phyloP scores from a whole-genome alignment of 495 filamentous ascomycete species.

The Delitschia confertaspora region DNA sequence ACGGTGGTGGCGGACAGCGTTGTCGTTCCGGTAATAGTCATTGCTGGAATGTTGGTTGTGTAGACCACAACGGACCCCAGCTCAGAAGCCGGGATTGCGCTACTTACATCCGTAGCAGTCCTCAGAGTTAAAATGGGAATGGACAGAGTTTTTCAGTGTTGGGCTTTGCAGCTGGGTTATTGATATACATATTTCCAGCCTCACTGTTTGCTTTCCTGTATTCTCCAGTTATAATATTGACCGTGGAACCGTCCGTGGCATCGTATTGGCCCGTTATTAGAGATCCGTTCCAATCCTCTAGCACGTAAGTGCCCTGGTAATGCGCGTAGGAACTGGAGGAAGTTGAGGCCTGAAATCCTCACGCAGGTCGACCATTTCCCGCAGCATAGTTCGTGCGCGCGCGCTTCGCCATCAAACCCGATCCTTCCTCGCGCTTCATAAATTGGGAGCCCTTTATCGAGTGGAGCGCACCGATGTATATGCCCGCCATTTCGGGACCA shows the following conservation, averaged over 20 bases:
- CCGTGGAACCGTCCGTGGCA: constrained; percentile 24
- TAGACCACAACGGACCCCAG: constrained; percentile 18
- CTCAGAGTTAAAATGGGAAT: constrained; percentile 37
- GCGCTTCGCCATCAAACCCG: too few species aligned
- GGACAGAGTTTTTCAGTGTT: constrained; percentile 35
- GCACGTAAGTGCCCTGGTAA: too few species aligned
- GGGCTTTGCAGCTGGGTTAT: constrained; percentile 29
- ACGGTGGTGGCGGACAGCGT: constrained; percentile 7
- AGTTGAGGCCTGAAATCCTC: too few species aligned
- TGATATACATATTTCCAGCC: constrained; percentile 35
- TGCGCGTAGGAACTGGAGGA: too few species aligned
- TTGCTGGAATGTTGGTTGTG: constrained; percentile 3
- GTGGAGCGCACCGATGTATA: too few species aligned
- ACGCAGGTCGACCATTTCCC: too few species aligned
- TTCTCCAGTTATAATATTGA: constrained; percentile 35
- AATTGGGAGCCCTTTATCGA: too few species aligned
- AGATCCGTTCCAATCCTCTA: constrained; percentile 36
- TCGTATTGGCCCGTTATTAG: constrained; percentile 34
- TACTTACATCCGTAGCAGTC: constrained; percentile 33
- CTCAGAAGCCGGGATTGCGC: constrained; percentile 33
- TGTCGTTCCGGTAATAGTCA: constrained; percentile 3
- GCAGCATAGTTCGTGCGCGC: too few species aligned
- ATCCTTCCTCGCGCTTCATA: too few species aligned
- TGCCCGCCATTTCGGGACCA: too few species aligned
- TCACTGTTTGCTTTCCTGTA: constrained; percentile 30